Evolutionary conservation across 2,329 filamentous ascomycete genomes (phyloP).

Genomic region (Claviceps pazoutovae): DNA sequence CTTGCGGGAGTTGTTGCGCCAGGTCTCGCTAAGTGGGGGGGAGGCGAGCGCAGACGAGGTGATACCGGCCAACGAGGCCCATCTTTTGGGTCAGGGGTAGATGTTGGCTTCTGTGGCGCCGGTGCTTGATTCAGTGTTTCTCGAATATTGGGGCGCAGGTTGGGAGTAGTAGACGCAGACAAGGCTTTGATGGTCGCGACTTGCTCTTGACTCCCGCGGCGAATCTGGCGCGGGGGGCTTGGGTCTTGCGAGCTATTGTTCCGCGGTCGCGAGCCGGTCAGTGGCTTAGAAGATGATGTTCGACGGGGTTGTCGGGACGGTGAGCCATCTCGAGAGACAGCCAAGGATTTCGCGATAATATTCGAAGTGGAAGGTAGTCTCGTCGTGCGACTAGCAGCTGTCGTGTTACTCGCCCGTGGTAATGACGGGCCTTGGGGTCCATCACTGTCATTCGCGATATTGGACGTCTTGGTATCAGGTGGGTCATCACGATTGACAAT

Average conservation of each 20-base stretch:
- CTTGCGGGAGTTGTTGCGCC: slow-evolving; percentile 27
- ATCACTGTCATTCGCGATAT: neutral
- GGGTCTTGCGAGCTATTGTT: slow-evolving; percentile 52
- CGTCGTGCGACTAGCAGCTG: slow-evolving; percentile 17
- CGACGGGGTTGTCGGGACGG: slow-evolving; percentile 27
- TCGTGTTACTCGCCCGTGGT: slow-evolving; percentile 8
- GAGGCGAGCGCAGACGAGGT: slow-evolving; percentile 63
- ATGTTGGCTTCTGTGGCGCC: slow-evolving; percentile 47
- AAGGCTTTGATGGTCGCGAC: slow-evolving; percentile 52
- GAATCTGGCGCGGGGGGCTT: slow-evolving; percentile 43
- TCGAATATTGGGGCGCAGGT: slow-evolving; percentile 44
- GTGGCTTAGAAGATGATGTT: slow-evolving; percentile 21
- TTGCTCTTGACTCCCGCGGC: slow-evolving; percentile 41
- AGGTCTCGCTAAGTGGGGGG: slow-evolving; percentile 40
- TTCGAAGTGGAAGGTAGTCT: slow-evolving; percentile 24
- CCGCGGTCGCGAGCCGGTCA: slow-evolving; percentile 38
- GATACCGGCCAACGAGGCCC: slow-evolving; percentile 64
- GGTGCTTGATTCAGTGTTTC: slow-evolving; percentile 50
- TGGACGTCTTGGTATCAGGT: slow-evolving; percentile 5
- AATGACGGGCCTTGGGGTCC: slow-evolving; percentile 1
- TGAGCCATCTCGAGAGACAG: slow-evolving; percentile 32
- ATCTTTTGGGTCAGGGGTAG: slow-evolving; percentile 36
- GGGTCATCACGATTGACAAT: slow-evolving; percentile 8
- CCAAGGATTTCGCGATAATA: slow-evolving; percentile 23
- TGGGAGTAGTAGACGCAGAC: slow-evolving; percentile 53